Base-by-base conservation (phyloP, 78 protist species). In the Cavenderia fasciculata region DNA sequence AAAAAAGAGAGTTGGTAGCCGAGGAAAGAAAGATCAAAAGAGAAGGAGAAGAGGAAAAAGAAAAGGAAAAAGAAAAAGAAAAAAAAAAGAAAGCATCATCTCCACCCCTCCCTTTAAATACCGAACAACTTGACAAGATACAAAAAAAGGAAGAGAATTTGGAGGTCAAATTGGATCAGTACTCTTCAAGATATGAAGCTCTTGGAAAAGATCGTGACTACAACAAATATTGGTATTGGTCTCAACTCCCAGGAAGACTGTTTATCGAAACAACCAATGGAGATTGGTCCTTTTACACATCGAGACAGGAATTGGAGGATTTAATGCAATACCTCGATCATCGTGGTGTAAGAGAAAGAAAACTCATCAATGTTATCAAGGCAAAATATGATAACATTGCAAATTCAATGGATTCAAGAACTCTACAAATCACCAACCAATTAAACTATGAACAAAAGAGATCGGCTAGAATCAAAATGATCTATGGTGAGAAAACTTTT, bases 211-310 rank as follows among this genome's bases (percentile, higher is more conserved):
- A 82, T 68, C 38, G 90, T 23, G 38, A 68, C 11, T 68, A 56
- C 27, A 65, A 72, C 11, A 82, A 82, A 23, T 82, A 82, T 82
- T 82, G 90, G 90, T 82, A 82, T 57, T 82, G 90, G 90, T 11
- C 65, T 27, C 78, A 68, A 25, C 73, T 82, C 0, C 90, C 90
- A 7, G 75, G 90, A n/a, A 21, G 59, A 56, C 27, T 82, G 18
- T 82, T 68, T 44, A 52, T 82, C 2, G 90, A 82, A 16, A 1
- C 16, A 21, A 62, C 56, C n/a, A 27, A 36, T 25, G 76, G 78
- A 40, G 78, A 71, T 14, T 82, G 90, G 90, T 61, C 52, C 18
- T 82, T 68, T 44, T 82, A 69, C 36, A 40, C 47, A 5, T 46
- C 66, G 8, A 46, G 61, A 33, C 69, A 69, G n/a, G 90, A 82